These are phyloP conservation scores for Ophiostoma ulmi DNA, from an alignment of 2,329 filamentous ascomycete species.

Conservation along the genomic window DNA sequence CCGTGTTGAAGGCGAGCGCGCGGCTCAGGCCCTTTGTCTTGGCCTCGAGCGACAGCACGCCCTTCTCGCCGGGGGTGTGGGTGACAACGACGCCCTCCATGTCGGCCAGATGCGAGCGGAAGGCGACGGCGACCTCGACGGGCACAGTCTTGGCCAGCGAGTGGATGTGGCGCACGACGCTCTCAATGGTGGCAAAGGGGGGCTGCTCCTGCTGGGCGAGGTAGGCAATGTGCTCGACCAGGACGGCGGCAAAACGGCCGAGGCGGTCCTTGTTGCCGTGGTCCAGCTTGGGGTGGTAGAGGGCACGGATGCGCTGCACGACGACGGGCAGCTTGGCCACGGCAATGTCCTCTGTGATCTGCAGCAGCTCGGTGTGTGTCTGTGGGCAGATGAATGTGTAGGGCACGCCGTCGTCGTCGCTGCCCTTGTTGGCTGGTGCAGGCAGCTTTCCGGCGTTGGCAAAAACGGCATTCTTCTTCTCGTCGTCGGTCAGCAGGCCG, in stretches of 20 bases:
- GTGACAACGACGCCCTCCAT: slow-evolving; percentile 36
- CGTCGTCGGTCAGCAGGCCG: slow-evolving; percentile 58
- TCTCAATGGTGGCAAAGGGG: slow-evolving; percentile 47
- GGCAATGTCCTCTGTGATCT: slow-evolving; percentile 57
- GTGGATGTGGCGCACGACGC: slow-evolving; percentile 81
- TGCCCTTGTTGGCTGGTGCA: slow-evolving; percentile 2
- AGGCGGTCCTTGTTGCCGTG: slow-evolving; percentile 82
- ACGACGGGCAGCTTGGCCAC: slow-evolving; percentile 66
- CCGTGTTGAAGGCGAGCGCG: slow-evolving; percentile 51
- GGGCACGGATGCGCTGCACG: slow-evolving; percentile 80
- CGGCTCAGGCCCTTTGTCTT: slow-evolving; percentile 34
- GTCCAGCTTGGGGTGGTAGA: slow-evolving; percentile 86
- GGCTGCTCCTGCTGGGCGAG: slow-evolving; percentile 38
- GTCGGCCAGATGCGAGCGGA: slow-evolving; percentile 66
- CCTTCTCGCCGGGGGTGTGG: slow-evolving; percentile 8
- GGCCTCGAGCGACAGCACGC: not conserved
- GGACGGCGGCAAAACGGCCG: slow-evolving; percentile 57
- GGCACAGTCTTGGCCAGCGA: slow-evolving; percentile 85
- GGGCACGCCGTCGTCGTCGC: slow-evolving; percentile 57
- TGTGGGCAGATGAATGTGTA: slow-evolving; percentile 85
- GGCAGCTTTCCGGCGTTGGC: slow-evolving; percentile 36
- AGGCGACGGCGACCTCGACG: slow-evolving; percentile 68
- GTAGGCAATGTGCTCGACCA: slow-evolving; percentile 59
- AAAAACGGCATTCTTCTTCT: slow-evolving; percentile 51
- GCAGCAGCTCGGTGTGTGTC: slow-evolving; percentile 68